Percentiles rank a stretch among this genome's conserved stretches.
phyloP scores from a whole-genome alignment of 768 basidiomycete genomes.

The Coprinopsis strossmayeri region DNA sequence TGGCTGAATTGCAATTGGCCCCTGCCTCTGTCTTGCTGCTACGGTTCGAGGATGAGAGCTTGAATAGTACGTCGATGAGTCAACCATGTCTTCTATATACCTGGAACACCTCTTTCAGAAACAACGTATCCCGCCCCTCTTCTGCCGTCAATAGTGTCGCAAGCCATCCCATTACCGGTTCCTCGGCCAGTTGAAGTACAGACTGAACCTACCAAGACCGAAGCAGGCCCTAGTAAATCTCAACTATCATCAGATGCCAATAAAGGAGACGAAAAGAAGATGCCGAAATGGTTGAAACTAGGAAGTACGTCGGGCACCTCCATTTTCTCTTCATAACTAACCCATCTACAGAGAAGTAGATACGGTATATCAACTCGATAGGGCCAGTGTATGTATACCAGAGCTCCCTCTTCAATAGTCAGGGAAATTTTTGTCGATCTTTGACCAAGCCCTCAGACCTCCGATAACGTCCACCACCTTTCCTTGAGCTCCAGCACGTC shows the following conservation, averaged over 20 bases:
- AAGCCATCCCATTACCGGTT: slow-evolving; percentile 60
- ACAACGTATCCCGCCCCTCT: slow-evolving; percentile 59
- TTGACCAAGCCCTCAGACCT: slow-evolving; percentile 76
- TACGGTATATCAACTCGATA: background rate
- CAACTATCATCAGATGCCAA: slow-evolving; percentile 6
- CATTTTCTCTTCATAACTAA: background rate
- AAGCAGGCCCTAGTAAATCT: background rate
- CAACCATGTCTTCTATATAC: too few relatives aligned
- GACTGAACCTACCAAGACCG: slow-evolving; percentile 1
- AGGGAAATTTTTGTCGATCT: slow-evolving; percentile 74
- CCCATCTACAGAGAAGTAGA: slow-evolving; percentile 17
- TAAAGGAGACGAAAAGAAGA: slow-evolving; percentile 40
- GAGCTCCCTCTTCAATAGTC: slow-evolving; percentile 47
- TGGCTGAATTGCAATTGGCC: slow-evolving; percentile 67
- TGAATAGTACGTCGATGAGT: slow-evolving; percentile 64
- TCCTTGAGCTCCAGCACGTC: slow-evolving; percentile 18
- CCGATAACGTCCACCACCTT: slow-evolving; percentile 69
- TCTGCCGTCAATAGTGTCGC: slow-evolving; percentile 42
- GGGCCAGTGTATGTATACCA: background rate
- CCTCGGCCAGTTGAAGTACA: slow-evolving; percentile 32
- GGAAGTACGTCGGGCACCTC: slow-evolving; percentile 40
- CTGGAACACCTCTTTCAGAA: slow-evolving; percentile 29
- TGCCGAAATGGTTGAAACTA: slow-evolving; percentile 77
- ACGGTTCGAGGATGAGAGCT: slow-evolving; percentile 62
- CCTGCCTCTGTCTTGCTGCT: slow-evolving; percentile 76